These are phyloP conservation scores for Cystoisospora suis DNA, from an alignment of 169 alveolate genomes.

Conservation along the genomic window DNA sequence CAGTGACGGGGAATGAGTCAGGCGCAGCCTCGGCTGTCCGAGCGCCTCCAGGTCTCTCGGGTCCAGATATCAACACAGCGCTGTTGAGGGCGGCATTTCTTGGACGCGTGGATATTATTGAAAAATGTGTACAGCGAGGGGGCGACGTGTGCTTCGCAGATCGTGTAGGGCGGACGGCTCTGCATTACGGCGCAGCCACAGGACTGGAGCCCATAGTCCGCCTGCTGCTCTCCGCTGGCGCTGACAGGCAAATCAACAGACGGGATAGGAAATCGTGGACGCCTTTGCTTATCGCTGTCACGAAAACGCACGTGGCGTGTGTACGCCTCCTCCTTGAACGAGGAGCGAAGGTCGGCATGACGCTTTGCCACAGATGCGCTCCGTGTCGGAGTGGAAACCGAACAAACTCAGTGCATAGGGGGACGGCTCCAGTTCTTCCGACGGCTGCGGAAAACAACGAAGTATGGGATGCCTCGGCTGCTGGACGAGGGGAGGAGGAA, in stretches of 20 bases:
- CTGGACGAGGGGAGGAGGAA: no score
- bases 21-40: conserved; percentile 4
- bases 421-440: background rate
- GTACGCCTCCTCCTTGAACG: conserved; percentile 68
- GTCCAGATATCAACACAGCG: conserved; percentile 58
- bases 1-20: no score
- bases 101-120: conserved; percentile 44
- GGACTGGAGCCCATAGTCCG: conserved; percentile 69
- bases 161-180: conserved; percentile 73
- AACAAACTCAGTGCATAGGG: conserved; percentile 17
- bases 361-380: conserved; percentile 73
- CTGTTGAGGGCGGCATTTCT: conserved; percentile 45
- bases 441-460: background rate
- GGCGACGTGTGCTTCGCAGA: conserved; percentile 62
- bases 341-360: conserved; percentile 69
- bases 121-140: conserved; percentile 39
- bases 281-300: conserved; percentile 76
- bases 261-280: conserved; percentile 73
- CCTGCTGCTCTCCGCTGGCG: conserved; percentile 63
- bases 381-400: conserved; percentile 76
- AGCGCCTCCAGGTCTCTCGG: conserved; percentile 60
- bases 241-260: conserved; percentile 53
- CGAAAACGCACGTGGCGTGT: conserved; percentile 70
- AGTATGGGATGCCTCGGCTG: background rate
- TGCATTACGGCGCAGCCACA: conserved; percentile 77